phyloP scores from a whole-genome alignment of 768 basidiomycete species.

The Hypholoma sublateritium region DNA sequence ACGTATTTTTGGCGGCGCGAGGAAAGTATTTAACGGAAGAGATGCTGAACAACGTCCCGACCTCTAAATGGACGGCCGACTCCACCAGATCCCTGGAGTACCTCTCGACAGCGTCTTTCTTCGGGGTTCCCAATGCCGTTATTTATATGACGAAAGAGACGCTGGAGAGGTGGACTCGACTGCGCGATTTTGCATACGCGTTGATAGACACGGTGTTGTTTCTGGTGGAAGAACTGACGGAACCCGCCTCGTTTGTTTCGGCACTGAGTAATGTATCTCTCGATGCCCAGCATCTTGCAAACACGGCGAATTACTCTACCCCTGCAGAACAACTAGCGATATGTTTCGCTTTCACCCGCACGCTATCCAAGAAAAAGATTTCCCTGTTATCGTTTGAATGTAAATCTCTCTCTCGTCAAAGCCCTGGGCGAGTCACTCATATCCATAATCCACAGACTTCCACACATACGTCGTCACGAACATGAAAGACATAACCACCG shows the following conservation, averaged over 20 bases:
- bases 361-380: slow-evolving; percentile 2
- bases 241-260: slow-evolving; percentile 7
- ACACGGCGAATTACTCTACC: not conserved
- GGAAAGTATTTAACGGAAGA: slow-evolving; percentile 8
- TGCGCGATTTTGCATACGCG: slow-evolving; percentile 3
- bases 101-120: slow-evolving; percentile 5
- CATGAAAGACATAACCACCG: not conserved
- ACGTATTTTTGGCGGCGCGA: slow-evolving; percentile 3
- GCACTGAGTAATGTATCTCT: slow-evolving; percentile 3
- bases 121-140: slow-evolving; percentile 7
- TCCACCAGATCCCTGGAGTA: slow-evolving; percentile 1
- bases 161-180: slow-evolving; percentile 6
- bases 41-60: not conserved
- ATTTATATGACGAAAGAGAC: slow-evolving; percentile 10
- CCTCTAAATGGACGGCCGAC: slow-evolving; percentile 3
- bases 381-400: slow-evolving; percentile 5
- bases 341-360: slow-evolving; percentile 1
- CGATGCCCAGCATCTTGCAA: not conserved
- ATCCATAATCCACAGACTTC: slow-evolving; percentile 1
- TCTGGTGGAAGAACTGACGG: slow-evolving; percentile 3
- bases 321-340: slow-evolving; percentile 10
- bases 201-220: slow-evolving; percentile 4
- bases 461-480: not conserved
- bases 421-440: not conserved
- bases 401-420: not conserved